Percentiles rank a stretch among this genome's conserved stretches.
Conservation (phyloP, 1,284 basidiomycete species). For the Hemileia vastatrix region DNA sequence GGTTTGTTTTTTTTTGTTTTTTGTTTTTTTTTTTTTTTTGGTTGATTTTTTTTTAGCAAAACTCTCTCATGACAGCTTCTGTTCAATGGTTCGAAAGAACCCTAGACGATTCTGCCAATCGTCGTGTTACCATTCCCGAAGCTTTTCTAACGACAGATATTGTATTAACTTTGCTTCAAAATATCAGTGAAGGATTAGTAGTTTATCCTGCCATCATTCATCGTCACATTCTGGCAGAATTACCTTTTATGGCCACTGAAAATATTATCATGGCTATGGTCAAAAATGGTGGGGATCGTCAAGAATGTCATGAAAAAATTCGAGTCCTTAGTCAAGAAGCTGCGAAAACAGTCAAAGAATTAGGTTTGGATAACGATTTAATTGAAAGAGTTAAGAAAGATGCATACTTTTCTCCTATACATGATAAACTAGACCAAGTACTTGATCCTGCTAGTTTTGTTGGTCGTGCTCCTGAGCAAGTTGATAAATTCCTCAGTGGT, state of each 20-base stretch:
- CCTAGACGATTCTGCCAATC: constrained; percentile 89
- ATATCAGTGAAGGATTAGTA: constrained; percentile 88
- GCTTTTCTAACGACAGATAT: constrained; percentile 97
- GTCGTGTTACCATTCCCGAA: constrained; percentile 88
- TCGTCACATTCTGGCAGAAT: constrained; percentile 80
- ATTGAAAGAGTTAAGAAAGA: constrained; percentile 72
- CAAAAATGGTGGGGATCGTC: constrained; percentile 83
- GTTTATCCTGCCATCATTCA: constrained; percentile 95
- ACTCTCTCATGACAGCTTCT: constrained; percentile 79
- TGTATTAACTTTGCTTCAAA: constrained; percentile 86
- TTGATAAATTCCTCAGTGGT: constrained; percentile 51
- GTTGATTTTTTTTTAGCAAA: constrained; percentile 56
- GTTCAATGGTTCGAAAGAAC: constrained; percentile 97
- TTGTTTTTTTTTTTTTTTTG: neutral
- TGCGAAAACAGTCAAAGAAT: constrained; percentile 83
- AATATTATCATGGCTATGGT: constrained; percentile 99
- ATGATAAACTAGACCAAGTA: constrained; percentile 47
- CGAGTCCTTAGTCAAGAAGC: constrained; percentile 95
- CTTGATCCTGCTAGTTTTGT: constrained; percentile 77
- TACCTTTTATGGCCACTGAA: constrained; percentile 92
- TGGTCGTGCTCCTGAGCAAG: constrained; percentile 84
- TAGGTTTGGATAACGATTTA: constrained; percentile 91
- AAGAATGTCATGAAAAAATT: constrained; percentile 94
- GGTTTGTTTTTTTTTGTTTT: neutral
- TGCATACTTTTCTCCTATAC: constrained; percentile 55